A percentile compares a stretch with the other conserved stretches of the same genome.
Evolutionary conservation across 345 rosid species (phyloP).

Genomic region (Ceriops zippeliana): DNA sequence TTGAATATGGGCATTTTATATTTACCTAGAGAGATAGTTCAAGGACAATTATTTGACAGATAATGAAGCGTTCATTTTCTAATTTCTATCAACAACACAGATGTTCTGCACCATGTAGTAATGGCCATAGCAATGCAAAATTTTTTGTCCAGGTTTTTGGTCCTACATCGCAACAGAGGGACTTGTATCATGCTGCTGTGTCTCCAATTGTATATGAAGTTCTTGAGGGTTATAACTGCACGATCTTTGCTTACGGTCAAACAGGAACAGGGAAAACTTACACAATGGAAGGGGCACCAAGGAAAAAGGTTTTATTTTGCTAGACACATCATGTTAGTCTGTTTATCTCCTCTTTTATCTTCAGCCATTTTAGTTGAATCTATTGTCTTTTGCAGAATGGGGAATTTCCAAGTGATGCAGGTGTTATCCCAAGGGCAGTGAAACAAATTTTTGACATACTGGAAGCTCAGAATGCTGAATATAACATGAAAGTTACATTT

Average conservation of each 20-base stretch:
- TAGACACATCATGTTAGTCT: not conserved
- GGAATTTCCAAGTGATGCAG: slow-evolving; percentile 16
- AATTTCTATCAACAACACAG: too few species aligned
- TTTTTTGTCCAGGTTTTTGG: slow-evolving; percentile 8
- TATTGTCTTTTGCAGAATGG: slow-evolving; percentile 6
- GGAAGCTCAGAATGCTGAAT: slow-evolving; percentile 17
- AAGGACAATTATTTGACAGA: too few species aligned
- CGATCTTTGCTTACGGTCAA: slow-evolving; percentile 15
- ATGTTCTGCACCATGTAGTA: not conserved
- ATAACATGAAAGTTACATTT: slow-evolving; percentile 17
- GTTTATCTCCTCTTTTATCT: not conserved
- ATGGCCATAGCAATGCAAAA: not conserved
- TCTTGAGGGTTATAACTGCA: slow-evolving; percentile 17
- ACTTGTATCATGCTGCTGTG: slow-evolving; percentile 7
- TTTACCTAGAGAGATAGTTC: too few species aligned
- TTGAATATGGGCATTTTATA: too few species aligned
- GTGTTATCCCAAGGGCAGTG: slow-evolving; percentile 16
- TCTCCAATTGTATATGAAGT: slow-evolving; percentile 15
- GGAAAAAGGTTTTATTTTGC: not conserved
- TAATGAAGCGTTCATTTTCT: too few species aligned
- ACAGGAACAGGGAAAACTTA: slow-evolving; percentile 11
- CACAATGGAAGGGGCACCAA: slow-evolving; percentile 6
- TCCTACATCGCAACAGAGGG: slow-evolving; percentile 11
- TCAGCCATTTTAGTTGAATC: not conserved
- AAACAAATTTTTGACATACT: slow-evolving; percentile 19